A percentile compares a stretch with the other conserved stretches of the same genome.
phyloP scores from a whole-genome alignment of 116 monocot genomes.

The Iris pallida region DNA sequence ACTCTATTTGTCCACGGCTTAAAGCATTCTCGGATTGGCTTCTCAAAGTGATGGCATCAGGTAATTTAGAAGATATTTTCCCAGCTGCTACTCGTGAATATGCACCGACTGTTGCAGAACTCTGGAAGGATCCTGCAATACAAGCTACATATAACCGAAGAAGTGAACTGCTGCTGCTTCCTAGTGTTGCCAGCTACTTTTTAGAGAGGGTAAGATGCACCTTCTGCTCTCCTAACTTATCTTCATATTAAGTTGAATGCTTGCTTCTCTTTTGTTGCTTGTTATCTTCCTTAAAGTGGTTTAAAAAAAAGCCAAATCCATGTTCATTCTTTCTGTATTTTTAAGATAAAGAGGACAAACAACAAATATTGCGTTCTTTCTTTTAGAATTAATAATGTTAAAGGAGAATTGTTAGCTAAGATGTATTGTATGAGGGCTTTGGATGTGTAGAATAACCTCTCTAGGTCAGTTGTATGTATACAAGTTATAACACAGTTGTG shows the following conservation, averaged over 20 bases:
- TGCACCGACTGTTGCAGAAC: conserved; percentile 82
- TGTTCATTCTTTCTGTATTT: too few species aligned
- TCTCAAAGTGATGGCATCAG: conserved; percentile 74
- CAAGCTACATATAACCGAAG: conserved; percentile 74
- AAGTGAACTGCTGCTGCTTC: conserved; percentile 61
- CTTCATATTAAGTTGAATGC: conserved; percentile 5
- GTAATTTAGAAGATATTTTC: conserved; percentile 78
- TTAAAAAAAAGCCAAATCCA: too few species aligned
- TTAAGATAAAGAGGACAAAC: too few species aligned
- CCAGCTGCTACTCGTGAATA: conserved; percentile 87
- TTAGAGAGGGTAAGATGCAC: conserved; percentile 57
- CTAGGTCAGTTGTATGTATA: too few species aligned
- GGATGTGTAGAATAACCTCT: too few species aligned
- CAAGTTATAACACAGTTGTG: too few species aligned
- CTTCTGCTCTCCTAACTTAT: not conserved
- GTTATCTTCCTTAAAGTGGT: too few species aligned
- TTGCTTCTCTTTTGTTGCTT: not conserved
- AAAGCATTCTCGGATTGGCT: conserved; percentile 86
- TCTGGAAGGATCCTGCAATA: conserved; percentile 93
- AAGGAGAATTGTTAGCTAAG: too few species aligned
- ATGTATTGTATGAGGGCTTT: too few species aligned
- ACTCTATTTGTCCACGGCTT: conserved; percentile 64
- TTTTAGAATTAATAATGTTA: too few species aligned
- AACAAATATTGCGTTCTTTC: too few species aligned
- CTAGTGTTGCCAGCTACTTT: conserved; percentile 72